These are phyloP conservation scores for Fraxinus xanthoxyloides DNA, from an alignment of 305 asterid genomes.

Conservation along the genomic window DNA sequence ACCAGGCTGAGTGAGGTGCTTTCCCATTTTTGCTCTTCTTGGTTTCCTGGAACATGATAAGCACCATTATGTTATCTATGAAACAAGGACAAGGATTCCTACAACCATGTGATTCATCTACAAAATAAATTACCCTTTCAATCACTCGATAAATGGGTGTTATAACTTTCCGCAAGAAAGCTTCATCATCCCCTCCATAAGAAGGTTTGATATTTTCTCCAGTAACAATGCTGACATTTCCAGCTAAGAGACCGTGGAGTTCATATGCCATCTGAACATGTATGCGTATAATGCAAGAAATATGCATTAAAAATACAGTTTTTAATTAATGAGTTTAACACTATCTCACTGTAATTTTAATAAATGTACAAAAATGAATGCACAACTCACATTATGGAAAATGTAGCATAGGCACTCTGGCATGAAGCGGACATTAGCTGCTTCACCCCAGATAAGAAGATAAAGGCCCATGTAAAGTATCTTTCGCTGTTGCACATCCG, in stretches of 20 bases:
- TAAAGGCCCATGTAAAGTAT: constrained; percentile 97
- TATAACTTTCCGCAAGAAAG: constrained; percentile 83
- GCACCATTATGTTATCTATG: constrained; percentile 26
- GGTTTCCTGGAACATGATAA: constrained; percentile 66
- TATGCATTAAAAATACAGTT: constrained; percentile 5
- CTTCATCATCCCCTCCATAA: constrained; percentile 94
- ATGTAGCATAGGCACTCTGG: constrained; percentile 99
- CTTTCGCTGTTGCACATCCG: constrained; percentile 89
- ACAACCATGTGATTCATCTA: constrained; percentile 13
- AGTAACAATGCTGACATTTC: constrained; percentile 96
- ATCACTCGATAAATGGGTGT: constrained; percentile 91
- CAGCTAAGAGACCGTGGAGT: constrained; percentile 97
- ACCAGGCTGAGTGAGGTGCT: constrained; percentile 93
- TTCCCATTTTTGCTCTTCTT: constrained; percentile 73
- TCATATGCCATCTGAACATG: constrained; percentile 92
- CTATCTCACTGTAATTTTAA: constrained; percentile 7
- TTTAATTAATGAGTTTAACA: constrained; percentile 4
- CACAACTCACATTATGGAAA: constrained; percentile 84
- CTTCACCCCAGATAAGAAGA: constrained; percentile 99
- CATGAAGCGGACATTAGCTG: constrained; percentile 93
- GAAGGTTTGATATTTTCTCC: constrained; percentile 99
- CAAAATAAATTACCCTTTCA: constrained; percentile 58
- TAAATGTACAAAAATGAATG: constrained; percentile 21
- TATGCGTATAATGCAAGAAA: constrained; percentile 12
- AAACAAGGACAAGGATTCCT: constrained; percentile 14